A percentile compares a stretch with the other conserved stretches of the same genome.
Conservation (phyloP, 2,329 filamentous ascomycete species). For the Septoria linicola region DNA sequence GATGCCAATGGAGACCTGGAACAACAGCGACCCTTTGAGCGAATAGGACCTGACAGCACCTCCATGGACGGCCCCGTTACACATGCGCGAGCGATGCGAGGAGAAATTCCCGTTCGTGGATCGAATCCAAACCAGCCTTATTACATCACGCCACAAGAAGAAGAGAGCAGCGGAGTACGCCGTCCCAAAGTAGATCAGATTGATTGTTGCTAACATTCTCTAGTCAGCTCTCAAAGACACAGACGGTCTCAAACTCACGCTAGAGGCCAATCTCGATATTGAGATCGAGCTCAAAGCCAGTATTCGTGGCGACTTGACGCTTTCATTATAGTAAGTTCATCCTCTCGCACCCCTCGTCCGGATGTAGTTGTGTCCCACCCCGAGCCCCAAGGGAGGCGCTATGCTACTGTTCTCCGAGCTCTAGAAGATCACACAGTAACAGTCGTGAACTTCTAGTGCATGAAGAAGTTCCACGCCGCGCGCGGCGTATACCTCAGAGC, state of each 20-base stretch:
- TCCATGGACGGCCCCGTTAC: slow-evolving; percentile 59
- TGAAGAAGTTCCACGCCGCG: background rate
- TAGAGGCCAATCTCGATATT: slow-evolving; percentile 78
- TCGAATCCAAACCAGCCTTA: slow-evolving; percentile 53
- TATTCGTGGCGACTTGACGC: slow-evolving; percentile 78
- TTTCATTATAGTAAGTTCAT: slow-evolving; percentile 69
- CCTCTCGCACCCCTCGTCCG: background rate
- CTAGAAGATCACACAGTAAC: slow-evolving; percentile 17
- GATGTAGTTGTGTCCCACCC: background rate
- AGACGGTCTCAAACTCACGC: slow-evolving; percentile 67
- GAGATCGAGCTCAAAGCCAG: slow-evolving; percentile 83
- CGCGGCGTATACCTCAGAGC: background rate
- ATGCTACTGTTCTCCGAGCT: slow-evolving; percentile 1
- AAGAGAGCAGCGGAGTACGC: slow-evolving; percentile 24
- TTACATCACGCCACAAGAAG: slow-evolving; percentile 33
- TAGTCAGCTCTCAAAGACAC: slow-evolving; percentile 49
- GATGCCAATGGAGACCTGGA: slow-evolving; percentile 51
- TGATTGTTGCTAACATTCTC: background rate
- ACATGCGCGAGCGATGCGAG: slow-evolving; percentile 53
- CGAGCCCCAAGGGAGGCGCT: background rate
- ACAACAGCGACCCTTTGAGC: slow-evolving; percentile 54
- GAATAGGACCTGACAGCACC: slow-evolving; percentile 56
- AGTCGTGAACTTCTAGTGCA: slow-evolving; percentile 18
- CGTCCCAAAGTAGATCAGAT: background rate
- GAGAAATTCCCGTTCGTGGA: slow-evolving; percentile 56